These are phyloP conservation scores for Colletotrichum agaves DNA, from an alignment of 2,329 filamentous ascomycete species.

Conservation along the genomic window DNA sequence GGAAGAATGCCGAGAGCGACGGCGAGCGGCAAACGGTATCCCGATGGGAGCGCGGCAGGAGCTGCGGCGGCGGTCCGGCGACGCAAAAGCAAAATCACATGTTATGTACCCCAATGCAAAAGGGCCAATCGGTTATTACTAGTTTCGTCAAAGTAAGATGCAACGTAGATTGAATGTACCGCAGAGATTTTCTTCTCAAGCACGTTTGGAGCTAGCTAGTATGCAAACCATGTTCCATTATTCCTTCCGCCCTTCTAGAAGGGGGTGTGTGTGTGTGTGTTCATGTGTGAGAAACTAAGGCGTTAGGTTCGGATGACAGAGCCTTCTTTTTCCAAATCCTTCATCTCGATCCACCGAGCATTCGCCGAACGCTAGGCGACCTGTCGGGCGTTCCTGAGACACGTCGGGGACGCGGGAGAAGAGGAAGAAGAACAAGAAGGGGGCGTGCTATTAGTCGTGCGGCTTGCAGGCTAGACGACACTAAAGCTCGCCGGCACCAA, in stretches of 20 bases:
- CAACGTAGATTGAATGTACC: neutral
- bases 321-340: too few relatives aligned
- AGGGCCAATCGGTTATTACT: too few relatives aligned
- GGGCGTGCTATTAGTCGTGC: neutral
- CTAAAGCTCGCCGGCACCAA: neutral
- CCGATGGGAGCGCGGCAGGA: constrained; percentile 16
- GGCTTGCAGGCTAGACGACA: neutral
- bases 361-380: neutral
- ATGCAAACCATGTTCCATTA: neutral
- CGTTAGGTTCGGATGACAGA: too few relatives aligned
- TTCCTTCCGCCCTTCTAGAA: neutral
- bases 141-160: neutral
- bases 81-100: neutral
- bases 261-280: too few relatives aligned
- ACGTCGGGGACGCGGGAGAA: too few relatives aligned
- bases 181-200: neutral
- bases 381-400: neutral
- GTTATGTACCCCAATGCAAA: too few relatives aligned
- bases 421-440: too few relatives aligned
- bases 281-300: too few relatives aligned
- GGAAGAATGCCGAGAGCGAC: constrained; percentile 23
- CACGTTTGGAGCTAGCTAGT: neutral
- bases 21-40: neutral
- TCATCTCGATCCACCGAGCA: too few relatives aligned
- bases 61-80: constrained; percentile 15